Conservation (phyloP, 192 early-diverging fungal genomes). For the Linnemannia schmuckeri region DNA sequence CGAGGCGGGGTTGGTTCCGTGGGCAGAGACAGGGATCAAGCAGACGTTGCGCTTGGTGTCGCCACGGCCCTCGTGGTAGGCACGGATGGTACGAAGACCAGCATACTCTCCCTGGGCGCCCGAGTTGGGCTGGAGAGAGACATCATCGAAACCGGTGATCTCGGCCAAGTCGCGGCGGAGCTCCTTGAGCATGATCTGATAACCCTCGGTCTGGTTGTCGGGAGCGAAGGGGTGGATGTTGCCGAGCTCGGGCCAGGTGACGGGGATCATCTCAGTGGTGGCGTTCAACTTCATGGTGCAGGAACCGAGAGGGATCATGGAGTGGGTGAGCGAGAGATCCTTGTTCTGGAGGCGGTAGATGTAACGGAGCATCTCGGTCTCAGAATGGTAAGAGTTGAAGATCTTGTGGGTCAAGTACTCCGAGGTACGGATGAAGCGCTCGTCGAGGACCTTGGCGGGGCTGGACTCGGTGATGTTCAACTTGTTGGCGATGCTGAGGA, state of each 20-base stretch:
- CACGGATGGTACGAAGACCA: slow-evolving; percentile 93
- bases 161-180: slow-evolving; percentile 89
- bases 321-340: slow-evolving; percentile 97
- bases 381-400: slow-evolving; percentile 97
- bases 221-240: slow-evolving; percentile 98
- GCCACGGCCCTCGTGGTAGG: slow-evolving; percentile 90
- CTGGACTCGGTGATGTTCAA: slow-evolving; percentile 64
- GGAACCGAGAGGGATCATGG: slow-evolving; percentile 98
- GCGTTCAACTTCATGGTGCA: slow-evolving; percentile 99
- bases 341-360: slow-evolving; percentile 95
- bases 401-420: slow-evolving; percentile 90
- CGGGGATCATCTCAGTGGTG: slow-evolving; percentile 99
- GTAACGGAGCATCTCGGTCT: slow-evolving; percentile 99
- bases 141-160: slow-evolving; percentile 94
- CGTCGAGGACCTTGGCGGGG: slow-evolving; percentile 68
- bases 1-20: slow-evolving; percentile 99
- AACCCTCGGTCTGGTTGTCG: slow-evolving; percentile 93
- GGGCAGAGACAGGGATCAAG: slow-evolving; percentile 98
- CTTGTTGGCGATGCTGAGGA: slow-evolving; percentile 62
- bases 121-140: slow-evolving; percentile 98
- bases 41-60: slow-evolving; percentile 91
- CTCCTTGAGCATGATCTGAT: slow-evolving; percentile 89
- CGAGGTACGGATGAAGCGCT: slow-evolving; percentile 78
- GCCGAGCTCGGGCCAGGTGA: slow-evolving; percentile 98
- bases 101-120: slow-evolving; percentile 99